Conservation (phyloP, 2,329 filamentous ascomycete species). For the Xylaria sp. region DNA sequence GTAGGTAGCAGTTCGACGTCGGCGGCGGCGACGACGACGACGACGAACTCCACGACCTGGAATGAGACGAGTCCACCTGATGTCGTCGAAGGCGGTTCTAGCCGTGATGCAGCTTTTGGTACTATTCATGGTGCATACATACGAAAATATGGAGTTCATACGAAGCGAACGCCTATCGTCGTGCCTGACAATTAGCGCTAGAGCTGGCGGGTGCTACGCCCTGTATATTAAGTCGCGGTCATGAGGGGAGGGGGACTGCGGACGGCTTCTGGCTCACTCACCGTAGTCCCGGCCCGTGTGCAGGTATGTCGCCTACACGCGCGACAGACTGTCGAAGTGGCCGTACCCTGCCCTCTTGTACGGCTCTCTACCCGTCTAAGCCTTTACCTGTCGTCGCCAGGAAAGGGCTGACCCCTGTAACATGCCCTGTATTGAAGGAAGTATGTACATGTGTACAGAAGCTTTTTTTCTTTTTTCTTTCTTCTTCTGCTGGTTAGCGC, state of each 20-base stretch:
- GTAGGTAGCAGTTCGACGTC: slow-evolving; percentile 13
- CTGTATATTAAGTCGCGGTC: slow-evolving; percentile 35
- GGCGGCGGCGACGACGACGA: no score
- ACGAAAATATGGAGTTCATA: slow-evolving; percentile 29
- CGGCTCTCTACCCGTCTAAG: slow-evolving; percentile 24
- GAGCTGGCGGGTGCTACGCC: slow-evolving; percentile 30
- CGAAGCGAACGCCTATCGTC: slow-evolving; percentile 26
- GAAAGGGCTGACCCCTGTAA: slow-evolving; percentile 24
- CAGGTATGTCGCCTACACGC: slow-evolving; percentile 4
- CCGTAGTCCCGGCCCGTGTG: slow-evolving; percentile 26
- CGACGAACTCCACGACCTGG: slow-evolving; percentile 19
- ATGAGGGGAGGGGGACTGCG: slow-evolving; percentile 32
- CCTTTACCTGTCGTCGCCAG: slow-evolving; percentile 20
- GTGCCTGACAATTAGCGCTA: slow-evolving; percentile 30
- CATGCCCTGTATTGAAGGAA: slow-evolving; percentile 18
- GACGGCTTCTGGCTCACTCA: slow-evolving; percentile 28
- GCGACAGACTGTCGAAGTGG: slow-evolving; percentile 14
- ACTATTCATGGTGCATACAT: slow-evolving; percentile 29
- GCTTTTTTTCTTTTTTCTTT: no score
- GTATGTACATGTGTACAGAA: slow-evolving; percentile 5
- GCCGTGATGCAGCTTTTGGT: slow-evolving; percentile 15
- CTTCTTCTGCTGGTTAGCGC: slow-evolving; percentile 18
- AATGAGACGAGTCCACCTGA: background rate
- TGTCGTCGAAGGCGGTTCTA: slow-evolving; percentile 17
- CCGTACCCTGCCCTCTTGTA: slow-evolving; percentile 18